Percentiles rank a stretch among this genome's conserved stretches.
Conservation (phyloP, 768 basidiomycete species). For the Gautieria morchelliformis region DNA sequence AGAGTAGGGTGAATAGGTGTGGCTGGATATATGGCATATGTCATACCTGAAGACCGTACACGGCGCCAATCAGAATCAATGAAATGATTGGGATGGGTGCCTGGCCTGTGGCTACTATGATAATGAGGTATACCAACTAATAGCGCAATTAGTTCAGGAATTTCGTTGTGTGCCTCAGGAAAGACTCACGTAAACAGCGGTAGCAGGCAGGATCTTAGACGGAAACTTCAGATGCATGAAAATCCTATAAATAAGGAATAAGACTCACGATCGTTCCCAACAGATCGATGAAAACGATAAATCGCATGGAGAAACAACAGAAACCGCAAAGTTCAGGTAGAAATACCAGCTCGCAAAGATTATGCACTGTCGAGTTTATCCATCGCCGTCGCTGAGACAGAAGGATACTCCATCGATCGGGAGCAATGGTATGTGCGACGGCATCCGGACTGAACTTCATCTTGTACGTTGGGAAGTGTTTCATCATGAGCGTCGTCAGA, state of each 20-base stretch:
- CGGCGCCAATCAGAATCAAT: conserved; percentile 80
- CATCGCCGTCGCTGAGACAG: conserved; percentile 91
- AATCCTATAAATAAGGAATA: neutral
- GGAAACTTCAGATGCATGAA: neutral
- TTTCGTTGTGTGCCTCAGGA: neutral
- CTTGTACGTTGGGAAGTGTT: conserved; percentile 93
- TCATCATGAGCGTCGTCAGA: conserved; percentile 85
- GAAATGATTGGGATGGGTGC: conserved; percentile 79
- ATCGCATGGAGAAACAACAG: conserved; percentile 95
- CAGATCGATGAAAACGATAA: conserved; percentile 90
- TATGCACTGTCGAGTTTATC: conserved; percentile 97
- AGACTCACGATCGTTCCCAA: conserved; percentile 66
- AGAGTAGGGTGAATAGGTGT: too few species aligned
- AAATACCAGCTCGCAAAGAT: conserved; percentile 79
- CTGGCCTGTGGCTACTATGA: conserved; percentile 61
- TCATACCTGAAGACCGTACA: conserved; percentile 59
- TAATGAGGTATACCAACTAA: conserved; percentile 75
- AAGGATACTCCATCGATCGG: conserved; percentile 79
- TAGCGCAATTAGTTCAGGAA: conserved; percentile 2
- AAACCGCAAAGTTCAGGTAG: conserved; percentile 87
- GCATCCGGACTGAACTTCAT: conserved; percentile 90
- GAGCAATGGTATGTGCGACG: conserved; percentile 83
- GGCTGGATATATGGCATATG: too few species aligned
- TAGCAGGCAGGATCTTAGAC: conserved; percentile 71
- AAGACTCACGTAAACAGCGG: conserved; percentile 74